Conservation (phyloP, 495 filamentous ascomycete genomes). For the Neurospora sp. region DNA sequence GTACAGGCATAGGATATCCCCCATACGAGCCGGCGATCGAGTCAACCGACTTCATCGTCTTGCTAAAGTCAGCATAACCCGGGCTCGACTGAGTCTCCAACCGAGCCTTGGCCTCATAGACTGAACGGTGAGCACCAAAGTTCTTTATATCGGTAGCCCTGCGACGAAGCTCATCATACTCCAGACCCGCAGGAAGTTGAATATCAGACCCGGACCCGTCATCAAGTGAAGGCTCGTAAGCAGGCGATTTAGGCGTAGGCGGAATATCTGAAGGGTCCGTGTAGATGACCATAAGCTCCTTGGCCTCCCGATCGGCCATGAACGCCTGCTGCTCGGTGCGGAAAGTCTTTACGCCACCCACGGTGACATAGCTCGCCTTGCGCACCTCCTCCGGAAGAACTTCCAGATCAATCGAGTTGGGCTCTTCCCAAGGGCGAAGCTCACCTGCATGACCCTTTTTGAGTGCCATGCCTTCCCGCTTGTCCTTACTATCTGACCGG, state of each 20-base stretch:
- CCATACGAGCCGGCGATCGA: conserved; percentile 11
- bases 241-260: conserved; percentile 63
- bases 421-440: conserved; percentile 37
- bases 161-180: conserved; percentile 22
- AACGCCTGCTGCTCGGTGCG: conserved; percentile 54
- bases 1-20: background rate
- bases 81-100: conserved; percentile 9
- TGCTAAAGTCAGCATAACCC: conserved; percentile 16
- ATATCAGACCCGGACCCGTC: conserved; percentile 4
- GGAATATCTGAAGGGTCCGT: conserved; percentile 65
- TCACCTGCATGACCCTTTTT: conserved; percentile 51
- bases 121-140: conserved; percentile 7
- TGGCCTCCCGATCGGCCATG: conserved; percentile 62
- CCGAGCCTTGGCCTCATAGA: conserved; percentile 10
- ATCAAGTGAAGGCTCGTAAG: conserved; percentile 14
- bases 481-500: conserved; percentile 44
- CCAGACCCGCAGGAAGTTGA: conserved; percentile 7
- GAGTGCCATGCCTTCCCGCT: conserved; percentile 64
- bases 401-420: conserved; percentile 43
- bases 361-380: conserved; percentile 47
- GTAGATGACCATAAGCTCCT: conserved; percentile 79
- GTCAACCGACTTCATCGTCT: conserved; percentile 10
- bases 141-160: conserved; percentile 12
- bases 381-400: conserved; percentile 41
- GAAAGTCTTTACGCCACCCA: conserved; percentile 50